Evolutionary conservation across 1,284 basidiomycete genomes (phyloP), one percentile per base, ranked within the genome.

Genomic region (Malassezia obtusa): DNA sequence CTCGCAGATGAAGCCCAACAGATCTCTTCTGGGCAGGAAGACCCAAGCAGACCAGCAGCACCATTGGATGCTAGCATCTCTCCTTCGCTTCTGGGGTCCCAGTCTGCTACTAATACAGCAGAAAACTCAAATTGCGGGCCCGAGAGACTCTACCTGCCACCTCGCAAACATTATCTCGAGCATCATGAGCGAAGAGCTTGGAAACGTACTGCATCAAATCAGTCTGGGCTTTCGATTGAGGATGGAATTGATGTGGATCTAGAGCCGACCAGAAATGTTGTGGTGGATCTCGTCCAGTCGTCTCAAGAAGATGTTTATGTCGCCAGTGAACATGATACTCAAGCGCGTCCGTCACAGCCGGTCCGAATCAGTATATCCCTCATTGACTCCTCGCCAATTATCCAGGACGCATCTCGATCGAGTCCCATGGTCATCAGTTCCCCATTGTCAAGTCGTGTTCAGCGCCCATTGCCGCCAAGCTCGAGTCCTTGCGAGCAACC

Each of bases 311-410:
- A 46, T 22, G 31, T 33, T 10, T 46, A 22, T 21, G 30, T 22
- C 19, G 45, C 32, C 14, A 35, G 17, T 19, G 45, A 48, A 7
- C 33, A 31, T 31, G 30, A 11, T 3, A 3, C 30, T 5, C 14
- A 9, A 1, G 26, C n/a, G 10, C 41, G 22, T 2, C 15, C 26
- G 3, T 32, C 28, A 6, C 35, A 30, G 17, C 45, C 51, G 6
- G 28, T 45, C 5, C 40, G 40, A 2, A 46, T 50, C 19, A 46
- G 32, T 21, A 50, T 56, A 15, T 56, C 53, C 7, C 35, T 56
- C 19, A 46, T 56, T 19, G 53, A 56, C 25, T 56, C 53, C 10
- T 56, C 53, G 9, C 53, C 53, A 0, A 43, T 56, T 5, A 45
- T 45, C 17, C 33, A 45, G 12, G 24, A 43, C 25, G 14, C 15